A percentile compares a stretch with the other conserved stretches of the same genome.
Conservation (phyloP, 371 early-diverging fungal species). For the Mucor saturninus region DNA sequence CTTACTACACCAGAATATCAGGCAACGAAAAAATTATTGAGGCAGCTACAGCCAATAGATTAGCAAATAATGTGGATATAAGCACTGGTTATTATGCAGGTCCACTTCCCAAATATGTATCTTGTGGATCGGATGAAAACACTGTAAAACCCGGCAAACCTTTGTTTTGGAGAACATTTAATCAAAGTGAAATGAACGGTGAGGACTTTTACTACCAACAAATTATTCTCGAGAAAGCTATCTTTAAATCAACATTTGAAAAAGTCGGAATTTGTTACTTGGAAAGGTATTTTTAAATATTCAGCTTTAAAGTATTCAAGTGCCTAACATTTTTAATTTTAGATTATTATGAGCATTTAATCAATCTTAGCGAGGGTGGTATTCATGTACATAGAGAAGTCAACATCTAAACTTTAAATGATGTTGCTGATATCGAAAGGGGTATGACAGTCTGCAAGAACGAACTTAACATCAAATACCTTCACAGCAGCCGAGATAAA, state of each 20-base stretch:
- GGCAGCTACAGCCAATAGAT: too few relatives aligned
- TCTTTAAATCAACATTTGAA: slow-evolving; percentile 6
- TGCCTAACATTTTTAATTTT: too few relatives aligned
- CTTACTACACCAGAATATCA: too few relatives aligned
- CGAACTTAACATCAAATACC: slow-evolving; percentile 7
- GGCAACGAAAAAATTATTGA: too few relatives aligned
- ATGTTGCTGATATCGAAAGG: slow-evolving; percentile 1
- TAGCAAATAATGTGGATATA: neutral
- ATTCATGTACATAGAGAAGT: neutral
- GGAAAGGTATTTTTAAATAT: neutral
- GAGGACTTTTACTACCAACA: slow-evolving; percentile 13
- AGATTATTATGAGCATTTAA: slow-evolving; percentile 10
- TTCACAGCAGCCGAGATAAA: slow-evolving; percentile 6
- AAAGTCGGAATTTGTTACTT: neutral
- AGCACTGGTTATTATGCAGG: neutral
- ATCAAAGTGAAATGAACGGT: slow-evolving; percentile 3
- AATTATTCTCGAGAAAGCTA: slow-evolving; percentile 4
- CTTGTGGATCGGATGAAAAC: neutral
- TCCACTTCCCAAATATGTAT: neutral
- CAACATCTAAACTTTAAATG: neutral
- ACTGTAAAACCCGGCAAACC: too few relatives aligned
- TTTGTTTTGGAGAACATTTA: slow-evolving; percentile 3
- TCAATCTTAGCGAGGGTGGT: slow-evolving; percentile 2
- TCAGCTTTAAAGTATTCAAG: too few relatives aligned
- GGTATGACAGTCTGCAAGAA: neutral